Base-by-base conservation (phyloP, 1,284 basidiomycete genomes). In the Flammula alnicola region DNA sequence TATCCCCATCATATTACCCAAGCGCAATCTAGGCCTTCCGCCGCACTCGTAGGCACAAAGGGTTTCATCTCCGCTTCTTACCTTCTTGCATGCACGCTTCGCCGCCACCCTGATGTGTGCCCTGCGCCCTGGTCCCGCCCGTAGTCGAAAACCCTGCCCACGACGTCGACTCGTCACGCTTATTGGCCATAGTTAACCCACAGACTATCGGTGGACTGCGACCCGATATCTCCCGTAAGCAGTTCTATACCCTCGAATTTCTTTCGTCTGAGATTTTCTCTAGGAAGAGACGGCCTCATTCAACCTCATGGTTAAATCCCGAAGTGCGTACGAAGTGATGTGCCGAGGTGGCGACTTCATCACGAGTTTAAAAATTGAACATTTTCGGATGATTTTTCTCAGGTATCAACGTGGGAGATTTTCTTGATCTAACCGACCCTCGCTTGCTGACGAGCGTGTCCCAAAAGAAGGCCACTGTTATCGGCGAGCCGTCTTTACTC, bases 401-500 rank as follows among this genome's bases (percentile, higher is more conserved):
- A 57, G 52, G 33, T 41, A 22, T 35, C 44, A 39, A 33, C 50
- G 41, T 54, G 49, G 41, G 54, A 50, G 40, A 22, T 39, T 49
- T 50, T 44, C 26, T 44, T 47, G 33, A 47, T 50, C 51, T 47
- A 36, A 39, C 44, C 47, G 50, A 50, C 44, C 51, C 44, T 47
- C 51, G 38, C 39, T 48, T 50, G 42, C 39, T 41, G 49, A 47
- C 31, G 37, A 48, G 46, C 19, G 30, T 27, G 16, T 25, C n/a
- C 33, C 33, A 37, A 47, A 49, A 46, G 43, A 49, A 42, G 53
- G 3, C 29, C 19, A n/a, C 27, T 14, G 37, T 44, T 50, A 47
- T 55, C 49, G 39, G 47, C 44, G 40, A 44, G 32, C 60, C 60
- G 56, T 58, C 32, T 43, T 58, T 43, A 39, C 52, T 35, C 60